phyloP scores from a whole-genome alignment of 345 rosid genomes.

The Euphorbia lathyris region DNA sequence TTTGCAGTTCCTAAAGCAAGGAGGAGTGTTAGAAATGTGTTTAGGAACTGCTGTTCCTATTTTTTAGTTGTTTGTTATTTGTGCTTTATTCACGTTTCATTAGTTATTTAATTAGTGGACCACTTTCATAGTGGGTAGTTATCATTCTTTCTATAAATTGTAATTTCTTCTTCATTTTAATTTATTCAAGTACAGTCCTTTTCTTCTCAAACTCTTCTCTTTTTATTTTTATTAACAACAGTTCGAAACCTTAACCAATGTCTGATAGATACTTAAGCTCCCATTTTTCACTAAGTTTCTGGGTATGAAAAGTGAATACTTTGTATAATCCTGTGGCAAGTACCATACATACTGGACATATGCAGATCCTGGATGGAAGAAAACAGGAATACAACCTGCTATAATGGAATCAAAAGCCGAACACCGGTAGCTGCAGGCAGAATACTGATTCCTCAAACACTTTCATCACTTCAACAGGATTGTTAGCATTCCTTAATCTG shows the following conservation, averaged over 20 bases:
- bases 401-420: slow-evolving; percentile 21
- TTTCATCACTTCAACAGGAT: slow-evolving; percentile 15
- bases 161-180: no score
- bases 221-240: no score
- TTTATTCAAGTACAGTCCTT: no score
- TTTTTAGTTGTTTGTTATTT: no score
- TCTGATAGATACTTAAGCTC: slow-evolving; percentile 1
- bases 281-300: slow-evolving; percentile 7
- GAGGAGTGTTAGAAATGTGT: no score
- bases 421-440: slow-evolving; percentile 26
- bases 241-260: slow-evolving; percentile 2
- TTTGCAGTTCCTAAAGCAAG: no score
- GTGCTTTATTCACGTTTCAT: no score
- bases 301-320: slow-evolving; percentile 23
- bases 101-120: no score
- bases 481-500: slow-evolving; percentile 17
- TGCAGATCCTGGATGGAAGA: slow-evolving; percentile 24
- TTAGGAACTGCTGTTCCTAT: no score
- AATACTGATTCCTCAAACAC: slow-evolving; percentile 17
- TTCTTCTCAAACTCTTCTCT: no score
- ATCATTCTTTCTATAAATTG: no score
- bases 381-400: slow-evolving; percentile 24
- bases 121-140: no score
- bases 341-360: slow-evolving; percentile 22
- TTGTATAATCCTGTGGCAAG: slow-evolving; percentile 12